These are phyloP conservation scores for Barnettozyma pratensis DNA, from an alignment of 805 yeast genomes.

Conservation along the genomic window DNA sequence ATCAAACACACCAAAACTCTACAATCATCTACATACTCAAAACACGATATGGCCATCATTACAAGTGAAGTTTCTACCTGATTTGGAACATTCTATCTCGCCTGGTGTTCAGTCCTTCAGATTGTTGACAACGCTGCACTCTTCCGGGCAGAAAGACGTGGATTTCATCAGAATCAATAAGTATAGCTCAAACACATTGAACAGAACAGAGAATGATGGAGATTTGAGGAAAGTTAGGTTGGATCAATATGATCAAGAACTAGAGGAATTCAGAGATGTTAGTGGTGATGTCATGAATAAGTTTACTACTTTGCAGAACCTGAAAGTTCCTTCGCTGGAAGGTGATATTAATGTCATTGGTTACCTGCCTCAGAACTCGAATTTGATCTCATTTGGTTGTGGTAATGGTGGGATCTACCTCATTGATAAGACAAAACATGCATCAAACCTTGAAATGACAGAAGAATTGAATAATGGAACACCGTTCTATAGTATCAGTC, in stretches of 20 bases:
- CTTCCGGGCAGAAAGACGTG: conserved; percentile 53
- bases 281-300: conserved; percentile 22
- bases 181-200: conserved; percentile 23
- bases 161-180: conserved; percentile 41
- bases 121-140: conserved; percentile 57
- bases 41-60: conserved; percentile 68
- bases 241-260: conserved; percentile 31
- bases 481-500: conserved; percentile 41
- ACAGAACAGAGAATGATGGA: neutral
- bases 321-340: conserved; percentile 39
- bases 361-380: conserved; percentile 83
- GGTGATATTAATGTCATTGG: conserved; percentile 73
- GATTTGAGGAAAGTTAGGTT: conserved; percentile 19
- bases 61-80: conserved; percentile 65
- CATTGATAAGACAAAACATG: conserved; percentile 82
- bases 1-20: conserved; percentile 70
- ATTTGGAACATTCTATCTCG: conserved; percentile 22
- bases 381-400: conserved; percentile 67
- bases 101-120: conserved; percentile 29
- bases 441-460: conserved; percentile 40
- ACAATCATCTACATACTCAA: conserved; percentile 66
- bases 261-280: conserved; percentile 24
- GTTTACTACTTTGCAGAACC: conserved; percentile 45
- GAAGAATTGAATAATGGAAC: conserved; percentile 40
- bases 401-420: conserved; percentile 60